A percentile compares a stretch with the other conserved stretches of the same genome.
Evolutionary conservation across 2,329 filamentous ascomycete species (phyloP).

Genomic region (Dothideomycetes sp.): DNA sequence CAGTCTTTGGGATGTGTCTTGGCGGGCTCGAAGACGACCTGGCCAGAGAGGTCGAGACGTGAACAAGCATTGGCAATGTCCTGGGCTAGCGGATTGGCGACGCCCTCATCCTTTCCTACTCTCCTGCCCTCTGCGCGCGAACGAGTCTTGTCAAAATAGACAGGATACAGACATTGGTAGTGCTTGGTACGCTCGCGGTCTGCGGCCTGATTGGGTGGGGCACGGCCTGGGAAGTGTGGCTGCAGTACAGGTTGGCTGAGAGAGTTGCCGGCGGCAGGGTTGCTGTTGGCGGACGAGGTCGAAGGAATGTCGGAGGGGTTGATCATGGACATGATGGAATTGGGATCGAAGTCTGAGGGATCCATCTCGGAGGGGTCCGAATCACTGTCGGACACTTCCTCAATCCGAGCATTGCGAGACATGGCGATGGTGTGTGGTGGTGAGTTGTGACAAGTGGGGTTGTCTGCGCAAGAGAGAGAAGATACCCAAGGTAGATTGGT

Average conservation of each 20-base stretch:
- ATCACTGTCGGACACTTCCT: conserved; percentile 83
- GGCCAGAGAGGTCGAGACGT: conserved; percentile 49
- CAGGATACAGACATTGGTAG: conserved; percentile 85
- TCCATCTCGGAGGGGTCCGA: conserved; percentile 79
- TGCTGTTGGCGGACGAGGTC: conserved; percentile 25
- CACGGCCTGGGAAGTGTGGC: conserved; percentile 18
- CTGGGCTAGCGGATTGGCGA: conserved; percentile 75
- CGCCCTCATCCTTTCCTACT: conserved; percentile 62
- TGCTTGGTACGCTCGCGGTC: conserved; percentile 54
- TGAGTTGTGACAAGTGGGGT: neutral
- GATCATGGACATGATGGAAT: conserved; percentile 17
- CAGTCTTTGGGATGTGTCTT: conserved; percentile 95
- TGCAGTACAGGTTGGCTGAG: conserved; percentile 20
- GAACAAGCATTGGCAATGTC: conserved; percentile 84
- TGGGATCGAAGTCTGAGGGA: conserved; percentile 41
- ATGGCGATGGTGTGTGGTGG: conserved; percentile 39
- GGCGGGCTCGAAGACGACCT: conserved; percentile 76
- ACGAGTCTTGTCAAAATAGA: conserved; percentile 81
- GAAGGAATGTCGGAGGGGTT: conserved; percentile 18
- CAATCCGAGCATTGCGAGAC: conserved; percentile 73
- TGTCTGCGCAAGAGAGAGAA: neutral
- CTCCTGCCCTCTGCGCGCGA: conserved; percentile 72
- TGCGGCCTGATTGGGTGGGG: conserved; percentile 30
- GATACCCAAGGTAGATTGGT: neutral
- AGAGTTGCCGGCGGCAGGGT: no score